Base-by-base conservation (phyloP, 2,329 filamentous ascomycete genomes). In the Dissoconium aciculare region DNA sequence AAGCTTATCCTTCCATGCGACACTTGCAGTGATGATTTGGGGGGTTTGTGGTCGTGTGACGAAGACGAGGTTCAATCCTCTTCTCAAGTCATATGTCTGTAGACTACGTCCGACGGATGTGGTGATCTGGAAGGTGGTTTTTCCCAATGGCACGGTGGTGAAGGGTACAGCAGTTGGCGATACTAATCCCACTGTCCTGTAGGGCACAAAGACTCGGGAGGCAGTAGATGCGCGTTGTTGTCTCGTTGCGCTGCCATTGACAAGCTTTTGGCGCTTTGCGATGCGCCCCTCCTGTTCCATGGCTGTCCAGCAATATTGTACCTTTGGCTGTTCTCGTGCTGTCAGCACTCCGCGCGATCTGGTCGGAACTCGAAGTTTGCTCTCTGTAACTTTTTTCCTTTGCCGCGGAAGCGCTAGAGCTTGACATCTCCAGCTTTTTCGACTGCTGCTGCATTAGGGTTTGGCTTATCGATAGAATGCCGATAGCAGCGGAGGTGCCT, bases 81-180 rank as follows among this genome's bases (percentile, higher is more conserved):
- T 74, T 54, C 79, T 82, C 38, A 98, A 62, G 53, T 98, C 89
- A 61, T 98, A 98, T 0, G 89, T 98, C 58, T 98, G 89, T 27
- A 98, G 68, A 36, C 78, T 82, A 47, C 76, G 72, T 39, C 87
- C 89, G 38, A 91, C 80, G 0, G 83, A 95, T 16, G 89, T 98
- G 17, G 89, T 95, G 56, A 98, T 83, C 55, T 98, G 89, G 52
- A 93, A 98, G 3, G 84, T 92, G 1, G 82, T 87, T 58, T 92
- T 93, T 35, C 89, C 89, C 11, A 93, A 66, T 1, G 87, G 80
- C 17, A 91, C 69, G 4, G 79, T 78, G 2, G 87, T 85, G 51
- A 98, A 95, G 0, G 89, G 87, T 0, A 94, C 83, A 28, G 66
- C 60, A 2, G 87, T 94, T 1, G 89, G 83, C 4, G 89, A 94